Evolutionary conservation across 768 basidiomycete genomes (phyloP), one percentile per base, ranked within the genome.

Genomic region (Scleroderma bovista): DNA sequence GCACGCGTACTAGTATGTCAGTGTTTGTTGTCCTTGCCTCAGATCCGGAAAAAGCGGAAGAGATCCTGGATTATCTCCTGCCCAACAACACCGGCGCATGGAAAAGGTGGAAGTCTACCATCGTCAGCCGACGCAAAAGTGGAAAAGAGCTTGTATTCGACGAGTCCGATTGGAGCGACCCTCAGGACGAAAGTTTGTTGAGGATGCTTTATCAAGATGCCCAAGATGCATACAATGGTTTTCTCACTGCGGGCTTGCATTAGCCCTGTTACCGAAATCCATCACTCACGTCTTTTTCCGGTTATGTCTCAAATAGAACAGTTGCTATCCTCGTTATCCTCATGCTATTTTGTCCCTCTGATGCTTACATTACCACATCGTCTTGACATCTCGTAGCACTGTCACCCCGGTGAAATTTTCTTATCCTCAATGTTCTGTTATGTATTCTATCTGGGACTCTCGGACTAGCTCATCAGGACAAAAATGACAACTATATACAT

Each of bases 21-120:
- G 42, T 50, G 20, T 50, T 50, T 24, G 48, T 36, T 16, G 19
- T 43, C 12, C 48, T 50, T 20, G 48, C 22, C 29, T 31, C 44
- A 16, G 42, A 17, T 6, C 3, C 29, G 15, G 33, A 34, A 12
- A 44, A 24, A 22, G 31, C 48, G 12, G 6, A 16, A 20, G 13
- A 50, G 15, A 13, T 50, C 6, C 17, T 50, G 24, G 15, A 50
- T 34, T 22, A 16, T 11, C 24, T 44, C 22, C 12, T 50, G 10
- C 48, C 48, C 13, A 29, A 31, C 15, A 19, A 50, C 32, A 50
- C 40, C 16, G 32, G 11, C 5, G 48, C 32, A 6, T 50, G 41
- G 48, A 16, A 17, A 15, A 29, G 32, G 16, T 50, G 48, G 48
- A 50, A 50, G 41, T 16, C 10, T 5, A 29, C 32, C 17, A 34